Evolutionary conservation across 768 basidiomycete species (phyloP).

Genomic region (Mycena haematopus): DNA sequence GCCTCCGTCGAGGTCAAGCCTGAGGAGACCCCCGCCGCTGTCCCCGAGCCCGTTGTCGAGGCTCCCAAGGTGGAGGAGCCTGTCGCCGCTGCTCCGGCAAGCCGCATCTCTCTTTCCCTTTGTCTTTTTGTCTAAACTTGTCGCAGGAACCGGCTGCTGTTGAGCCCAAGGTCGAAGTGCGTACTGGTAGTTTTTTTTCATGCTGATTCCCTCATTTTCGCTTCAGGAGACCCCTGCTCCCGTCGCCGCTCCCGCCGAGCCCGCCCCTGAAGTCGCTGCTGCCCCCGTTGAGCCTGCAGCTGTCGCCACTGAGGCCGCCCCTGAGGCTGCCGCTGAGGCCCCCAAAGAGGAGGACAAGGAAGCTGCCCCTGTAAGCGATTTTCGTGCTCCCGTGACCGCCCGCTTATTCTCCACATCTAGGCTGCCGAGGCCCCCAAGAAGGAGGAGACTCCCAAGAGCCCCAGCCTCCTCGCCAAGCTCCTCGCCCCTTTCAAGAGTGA

Average conservation of each 20-base stretch:
- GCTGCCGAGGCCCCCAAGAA: constrained; percentile 62
- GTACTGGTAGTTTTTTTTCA: neutral
- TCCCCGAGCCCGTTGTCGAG: constrained; percentile 44
- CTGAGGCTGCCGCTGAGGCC: constrained; percentile 42
- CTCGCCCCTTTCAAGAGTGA: constrained; percentile 81
- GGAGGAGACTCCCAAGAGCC: constrained; percentile 84
- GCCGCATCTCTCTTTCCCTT: constrained; percentile 17
- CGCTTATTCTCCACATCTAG: constrained; percentile 33
- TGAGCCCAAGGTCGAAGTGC: constrained; percentile 34
- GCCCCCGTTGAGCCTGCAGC: constrained; percentile 44
- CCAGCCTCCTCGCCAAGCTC: constrained; percentile 75
- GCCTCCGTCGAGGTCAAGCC: constrained; percentile 57
- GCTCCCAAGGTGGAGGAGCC: constrained; percentile 50
- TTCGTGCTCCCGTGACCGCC: neutral
- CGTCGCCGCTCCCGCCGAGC: constrained; percentile 36
- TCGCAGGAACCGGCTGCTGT: constrained; percentile 28
- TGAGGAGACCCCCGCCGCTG: constrained; percentile 49
- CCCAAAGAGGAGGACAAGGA: constrained; percentile 35
- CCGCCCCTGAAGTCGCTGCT: constrained; percentile 42
- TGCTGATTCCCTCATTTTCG: constrained; percentile 14
- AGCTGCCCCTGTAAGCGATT: constrained; percentile 33
- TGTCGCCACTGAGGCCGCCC: constrained; percentile 44
- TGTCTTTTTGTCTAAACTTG: constrained; percentile 16
- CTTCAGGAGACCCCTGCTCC: constrained; percentile 43
- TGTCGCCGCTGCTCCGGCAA: constrained; percentile 40